These are phyloP conservation scores for Golubevia pallescens DNA, from an alignment of 1,284 basidiomycete genomes.

Conservation along the genomic window DNA sequence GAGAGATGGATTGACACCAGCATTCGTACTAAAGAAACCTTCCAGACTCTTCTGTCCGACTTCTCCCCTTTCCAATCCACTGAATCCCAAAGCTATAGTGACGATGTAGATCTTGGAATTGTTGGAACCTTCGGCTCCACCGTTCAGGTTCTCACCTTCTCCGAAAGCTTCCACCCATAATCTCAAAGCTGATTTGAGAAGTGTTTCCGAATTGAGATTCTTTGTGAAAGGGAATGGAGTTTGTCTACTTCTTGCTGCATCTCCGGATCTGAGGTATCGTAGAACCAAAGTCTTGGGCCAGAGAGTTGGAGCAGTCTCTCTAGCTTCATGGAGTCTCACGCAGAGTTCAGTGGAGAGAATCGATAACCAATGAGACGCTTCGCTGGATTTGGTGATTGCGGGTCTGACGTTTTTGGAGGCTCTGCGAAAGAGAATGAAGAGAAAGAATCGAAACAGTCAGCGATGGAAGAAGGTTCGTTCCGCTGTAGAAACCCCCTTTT, in stretches of 20 bases:
- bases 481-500: too few species aligned
- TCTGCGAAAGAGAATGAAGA: not conserved
- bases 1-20: too few species aligned
- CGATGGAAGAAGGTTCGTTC: not conserved
- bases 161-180: not conserved
- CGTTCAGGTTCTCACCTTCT: not conserved
- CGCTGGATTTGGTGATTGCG: conserved; percentile 69
- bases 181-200: conserved; percentile 14
- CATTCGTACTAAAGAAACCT: conserved; percentile 74
- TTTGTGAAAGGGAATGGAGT: conserved; percentile 79
- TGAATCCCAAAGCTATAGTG: conserved; percentile 78
- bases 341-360: conserved; percentile 88
- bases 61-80: conserved; percentile 80
- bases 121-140: not conserved
- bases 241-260: conserved; percentile 77
- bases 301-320: conserved; percentile 75
- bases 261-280: conserved; percentile 67
- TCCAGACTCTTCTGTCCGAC: conserved; percentile 84
- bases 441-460: not conserved
- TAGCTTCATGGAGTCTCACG: conserved; percentile 80
- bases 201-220: conserved; percentile 74
- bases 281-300: conserved; percentile 91
- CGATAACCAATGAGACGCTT: conserved; percentile 79
- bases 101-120: conserved; percentile 31
- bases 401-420: conserved; percentile 85